Evolutionary conservation across 2,329 filamentous ascomycete species (phyloP), one percentile per base, ranked within the genome.

Genomic region (Claviceps sp.): DNA sequence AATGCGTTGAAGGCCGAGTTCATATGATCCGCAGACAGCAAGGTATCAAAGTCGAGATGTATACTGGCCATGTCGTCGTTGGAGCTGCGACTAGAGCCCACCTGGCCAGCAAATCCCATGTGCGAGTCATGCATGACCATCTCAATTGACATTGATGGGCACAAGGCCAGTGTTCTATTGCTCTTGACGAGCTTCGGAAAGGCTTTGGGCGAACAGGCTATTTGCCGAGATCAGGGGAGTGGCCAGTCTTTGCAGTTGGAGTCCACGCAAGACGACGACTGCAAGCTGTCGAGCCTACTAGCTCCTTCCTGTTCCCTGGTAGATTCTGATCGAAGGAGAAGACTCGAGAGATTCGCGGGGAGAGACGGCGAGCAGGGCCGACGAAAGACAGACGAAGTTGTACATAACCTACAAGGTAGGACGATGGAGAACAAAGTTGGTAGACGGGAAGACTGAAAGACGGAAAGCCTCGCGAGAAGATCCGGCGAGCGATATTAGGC

Each of bases 61-160:
- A 56, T 57, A 53, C 64, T 49, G 20, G 53, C 45, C 55, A 57
- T 58, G 54, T 66, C 62, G 51, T 64, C 62, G 55, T 66, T 63
- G 42, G 61, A 62, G 52, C 53, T 53, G 52, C 45, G 43, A 51
- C 43, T 42, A 6, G 49, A 22, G n/a, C 44, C 53, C 50, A 54
- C 49, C 50, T 59, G 59, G 46, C 52, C 57, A 51, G 51, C 50
- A 50, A 59, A 64, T 43, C 58, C 45, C 50, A 57, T 37, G 39
- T 59, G 56, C 11, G 52, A 52, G 48, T 53, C 53, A 53, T 62
- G 57, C 58, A 63, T 64, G 26, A 45, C 63, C 39, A 43, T 50
- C 16, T 37, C 16, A 14, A 36, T 50, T 17, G 5, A 17, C 14
- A 36, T 7, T 14, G 23, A 14, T 45, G 4, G 4, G 40, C 47